Conservation (phyloP, 208 protist species). For the Polymyxa betae region DNA sequence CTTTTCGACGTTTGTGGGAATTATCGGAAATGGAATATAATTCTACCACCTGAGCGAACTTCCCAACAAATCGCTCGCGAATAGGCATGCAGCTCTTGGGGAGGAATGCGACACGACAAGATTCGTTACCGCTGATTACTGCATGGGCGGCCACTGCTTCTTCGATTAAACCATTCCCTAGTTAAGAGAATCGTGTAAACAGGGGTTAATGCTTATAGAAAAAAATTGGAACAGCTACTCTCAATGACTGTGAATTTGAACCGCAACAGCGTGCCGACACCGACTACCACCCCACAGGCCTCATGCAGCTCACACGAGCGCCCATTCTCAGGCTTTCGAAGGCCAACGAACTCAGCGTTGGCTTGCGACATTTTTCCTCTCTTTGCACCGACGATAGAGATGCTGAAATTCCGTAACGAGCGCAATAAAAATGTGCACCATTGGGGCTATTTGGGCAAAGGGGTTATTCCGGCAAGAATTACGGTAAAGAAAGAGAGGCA, state of each 20-base stretch:
- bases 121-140: slow-evolving; percentile 5
- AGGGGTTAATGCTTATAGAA: background rate
- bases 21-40: background rate
- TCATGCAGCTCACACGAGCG: background rate
- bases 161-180: background rate
- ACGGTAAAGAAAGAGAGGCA: no score
- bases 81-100: slow-evolving; percentile 3
- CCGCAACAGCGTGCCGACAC: no score
- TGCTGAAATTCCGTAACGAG: no score
- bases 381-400: no score
- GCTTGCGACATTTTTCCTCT: background rate
- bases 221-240: background rate
- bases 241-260: background rate
- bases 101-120: slow-evolving; percentile 34
- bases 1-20: slow-evolving; percentile 43
- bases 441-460: background rate
- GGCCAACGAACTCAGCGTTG: background rate
- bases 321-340: background rate
- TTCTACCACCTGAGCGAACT: slow-evolving; percentile 41
- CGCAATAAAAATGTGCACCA: slow-evolving; percentile 2
- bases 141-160: slow-evolving; percentile 23
- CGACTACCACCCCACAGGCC: background rate
- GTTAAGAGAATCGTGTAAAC: background rate
- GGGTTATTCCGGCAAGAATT: background rate
- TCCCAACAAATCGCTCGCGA: slow-evolving; percentile 26